phyloP scores from a whole-genome alignment of 805 yeast species.

The Candida nemodendra region DNA sequence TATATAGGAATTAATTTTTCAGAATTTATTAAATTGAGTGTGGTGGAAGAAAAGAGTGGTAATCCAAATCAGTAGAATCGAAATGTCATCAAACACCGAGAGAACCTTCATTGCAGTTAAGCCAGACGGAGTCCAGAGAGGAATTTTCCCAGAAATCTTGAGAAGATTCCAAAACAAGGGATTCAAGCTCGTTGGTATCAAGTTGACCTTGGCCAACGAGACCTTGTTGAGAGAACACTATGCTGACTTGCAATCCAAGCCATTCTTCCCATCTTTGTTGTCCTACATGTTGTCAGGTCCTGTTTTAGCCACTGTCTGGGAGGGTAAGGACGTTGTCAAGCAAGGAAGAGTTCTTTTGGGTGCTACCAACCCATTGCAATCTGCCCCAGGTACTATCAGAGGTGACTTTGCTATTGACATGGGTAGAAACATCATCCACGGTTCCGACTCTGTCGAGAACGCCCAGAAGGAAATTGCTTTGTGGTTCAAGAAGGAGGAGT shows the following conservation, averaged over 20 bases:
- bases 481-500: conserved; percentile 98
- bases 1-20: too few species aligned
- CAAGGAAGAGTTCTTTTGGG: conserved; percentile 97
- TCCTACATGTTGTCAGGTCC: conserved; percentile 99
- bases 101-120: conserved; percentile 91
- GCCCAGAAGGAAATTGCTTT: conserved; percentile 94
- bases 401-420: conserved; percentile 98
- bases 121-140: conserved; percentile 99
- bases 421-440: conserved; percentile 99
- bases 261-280: conserved; percentile 96
- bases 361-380: conserved; percentile 96
- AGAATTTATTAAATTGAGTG: too few species aligned
- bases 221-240: conserved; percentile 88
- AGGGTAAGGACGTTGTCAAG: conserved; percentile 99
- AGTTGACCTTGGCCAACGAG: conserved; percentile 87
- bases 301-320: conserved; percentile 99
- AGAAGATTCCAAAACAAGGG: conserved; percentile 97
- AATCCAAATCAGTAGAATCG: conserved; percentile 11
- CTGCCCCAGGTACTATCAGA: conserved; percentile 99
- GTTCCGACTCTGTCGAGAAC: conserved; percentile 98
- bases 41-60: too few species aligned
- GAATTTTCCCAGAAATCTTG: conserved; percentile 84
- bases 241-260: conserved; percentile 91
- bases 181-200: conserved; percentile 94
- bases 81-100: conserved; percentile 59